Conservation (phyloP, 129 eudicot genomes). For the Heracleum sosnowskyi region DNA sequence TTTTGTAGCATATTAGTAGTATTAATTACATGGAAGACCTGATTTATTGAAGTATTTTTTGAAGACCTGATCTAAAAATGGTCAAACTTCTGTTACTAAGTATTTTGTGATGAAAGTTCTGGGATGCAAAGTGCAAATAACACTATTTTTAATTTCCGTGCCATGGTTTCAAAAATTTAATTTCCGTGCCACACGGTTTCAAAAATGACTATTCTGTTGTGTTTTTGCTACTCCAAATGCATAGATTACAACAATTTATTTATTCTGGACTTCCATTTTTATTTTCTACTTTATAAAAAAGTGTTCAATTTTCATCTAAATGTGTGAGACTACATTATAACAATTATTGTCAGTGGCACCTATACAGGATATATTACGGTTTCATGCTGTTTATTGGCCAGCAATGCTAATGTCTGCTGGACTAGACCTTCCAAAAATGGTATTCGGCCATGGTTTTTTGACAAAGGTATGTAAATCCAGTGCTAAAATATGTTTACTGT, state of each 20-base stretch:
- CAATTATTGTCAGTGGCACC: conserved; percentile 11
- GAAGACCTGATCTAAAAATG: background rate
- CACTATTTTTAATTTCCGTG: background rate
- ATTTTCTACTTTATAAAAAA: background rate
- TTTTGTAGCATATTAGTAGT: background rate
- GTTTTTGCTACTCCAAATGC: background rate
- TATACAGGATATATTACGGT: conserved; percentile 95
- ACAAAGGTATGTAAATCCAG: conserved; percentile 61
- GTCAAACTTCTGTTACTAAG: background rate
- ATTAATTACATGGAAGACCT: too few relatives aligned
- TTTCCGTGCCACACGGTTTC: background rate
- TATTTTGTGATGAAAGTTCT: background rate
- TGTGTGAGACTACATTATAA: background rate
- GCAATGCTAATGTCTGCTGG: conserved; percentile 99
- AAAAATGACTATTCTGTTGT: background rate
- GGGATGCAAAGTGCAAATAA: background rate
- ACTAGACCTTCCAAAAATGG: conserved; percentile 70
- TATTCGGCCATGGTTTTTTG: conserved; percentile 95
- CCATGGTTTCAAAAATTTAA: background rate
- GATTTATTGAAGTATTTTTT: too few relatives aligned
- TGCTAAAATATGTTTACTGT: background rate
- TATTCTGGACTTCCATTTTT: background rate
- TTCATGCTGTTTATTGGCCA: conserved; percentile 99
- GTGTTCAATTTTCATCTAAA: background rate
- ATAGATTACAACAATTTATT: background rate